Evolutionary conservation across 2,329 filamentous ascomycete genomes (phyloP).

Genomic region (Berkeleyomyces basicola): DNA sequence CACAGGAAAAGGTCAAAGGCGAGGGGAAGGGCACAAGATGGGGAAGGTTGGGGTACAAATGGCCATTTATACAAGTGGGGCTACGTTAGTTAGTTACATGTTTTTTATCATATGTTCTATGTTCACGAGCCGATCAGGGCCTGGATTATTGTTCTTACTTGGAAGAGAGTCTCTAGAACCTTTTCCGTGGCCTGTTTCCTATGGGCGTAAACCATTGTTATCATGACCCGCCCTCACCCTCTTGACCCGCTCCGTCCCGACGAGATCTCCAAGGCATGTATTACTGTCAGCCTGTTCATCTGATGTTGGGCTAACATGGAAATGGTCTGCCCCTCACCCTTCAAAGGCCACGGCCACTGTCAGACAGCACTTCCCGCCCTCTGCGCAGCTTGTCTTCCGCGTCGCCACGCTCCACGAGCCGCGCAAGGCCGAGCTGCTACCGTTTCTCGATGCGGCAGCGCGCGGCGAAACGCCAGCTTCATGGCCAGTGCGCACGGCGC

Average conservation of each 20-base stretch:
- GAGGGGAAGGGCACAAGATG: no score
- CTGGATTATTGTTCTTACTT: no score
- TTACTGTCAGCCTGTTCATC: not conserved
- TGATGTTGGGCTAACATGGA: not conserved
- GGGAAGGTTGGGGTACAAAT: no score
- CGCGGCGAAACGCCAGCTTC: constrained; percentile 11
- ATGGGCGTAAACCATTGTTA: not conserved
- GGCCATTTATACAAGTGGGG: no score
- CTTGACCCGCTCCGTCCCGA: constrained; percentile 18
- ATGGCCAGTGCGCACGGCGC: constrained; percentile 23
- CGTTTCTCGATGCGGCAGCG: constrained; percentile 27
- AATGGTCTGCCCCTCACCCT: not conserved
- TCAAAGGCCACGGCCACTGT: constrained; percentile 5
- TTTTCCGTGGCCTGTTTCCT: no score
- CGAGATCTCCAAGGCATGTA: constrained; percentile 17
- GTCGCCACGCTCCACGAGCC: constrained; percentile 35
- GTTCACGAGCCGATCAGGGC: no score
- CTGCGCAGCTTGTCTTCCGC: constrained; percentile 25
- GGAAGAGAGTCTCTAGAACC: no score
- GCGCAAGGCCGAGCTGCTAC: constrained; percentile 29
- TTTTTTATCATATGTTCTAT: no score
- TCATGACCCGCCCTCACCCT: constrained; percentile 15
- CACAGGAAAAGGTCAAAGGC: no score
- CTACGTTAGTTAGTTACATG: no score
- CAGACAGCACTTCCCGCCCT: constrained; percentile 9